Evolutionary conservation across 1,284 basidiomycete genomes (phyloP).

Genomic region (Cryptococcus sp.): DNA sequence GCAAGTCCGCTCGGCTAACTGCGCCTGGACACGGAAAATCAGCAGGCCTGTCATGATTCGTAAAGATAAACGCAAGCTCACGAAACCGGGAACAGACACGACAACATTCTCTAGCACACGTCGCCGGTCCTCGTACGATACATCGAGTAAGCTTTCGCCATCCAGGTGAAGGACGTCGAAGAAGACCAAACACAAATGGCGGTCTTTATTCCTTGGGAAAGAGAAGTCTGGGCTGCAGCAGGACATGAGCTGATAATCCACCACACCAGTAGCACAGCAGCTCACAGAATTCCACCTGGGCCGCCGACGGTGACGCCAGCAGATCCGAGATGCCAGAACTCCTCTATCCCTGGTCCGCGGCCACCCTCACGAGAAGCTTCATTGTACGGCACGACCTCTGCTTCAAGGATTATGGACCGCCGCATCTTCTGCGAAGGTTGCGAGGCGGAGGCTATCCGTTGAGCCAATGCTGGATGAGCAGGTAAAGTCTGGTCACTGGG

Average conservation of each 20-base stretch:
- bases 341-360: constrained; percentile 53
- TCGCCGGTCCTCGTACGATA: constrained; percentile 64
- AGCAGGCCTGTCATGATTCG: not conserved
- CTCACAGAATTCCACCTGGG: constrained; percentile 6
- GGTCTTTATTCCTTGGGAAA: constrained; percentile 18
- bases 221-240: not conserved
- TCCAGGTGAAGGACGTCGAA: constrained; percentile 77
- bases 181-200: constrained; percentile 76
- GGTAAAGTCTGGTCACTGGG: constrained; percentile 25
- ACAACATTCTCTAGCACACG: constrained; percentile 64
- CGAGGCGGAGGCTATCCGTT: constrained; percentile 22
- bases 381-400: constrained; percentile 82
- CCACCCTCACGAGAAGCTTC: constrained; percentile 53
- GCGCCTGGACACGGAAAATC: constrained; percentile 41
- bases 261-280: not conserved
- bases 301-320: constrained; percentile 36
- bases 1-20: constrained; percentile 61
- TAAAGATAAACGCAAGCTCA: constrained; percentile 24
- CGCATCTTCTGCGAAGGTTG: not conserved
- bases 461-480: not conserved
- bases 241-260: not conserved
- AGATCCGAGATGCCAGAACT: constrained; percentile 54
- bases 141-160: constrained; percentile 60
- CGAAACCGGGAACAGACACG: constrained; percentile 60
- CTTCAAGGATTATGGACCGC: constrained; percentile 71